Evolutionary conservation across 1,139 yeast genomes (phyloP), one percentile per base, ranked within the genome.

Genomic region (Lodderomyces orthopsilosis): DNA sequence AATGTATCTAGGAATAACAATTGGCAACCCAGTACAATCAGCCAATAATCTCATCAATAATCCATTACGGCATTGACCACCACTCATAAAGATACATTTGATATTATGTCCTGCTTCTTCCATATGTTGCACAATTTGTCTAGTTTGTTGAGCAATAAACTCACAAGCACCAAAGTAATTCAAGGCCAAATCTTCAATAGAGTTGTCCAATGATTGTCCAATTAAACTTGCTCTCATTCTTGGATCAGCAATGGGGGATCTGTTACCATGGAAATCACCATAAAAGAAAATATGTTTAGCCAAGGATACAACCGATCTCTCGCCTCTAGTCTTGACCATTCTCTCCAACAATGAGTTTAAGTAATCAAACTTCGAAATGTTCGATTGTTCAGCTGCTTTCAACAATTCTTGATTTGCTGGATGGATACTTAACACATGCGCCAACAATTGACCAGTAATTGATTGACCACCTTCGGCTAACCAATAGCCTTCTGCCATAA

Each of bases 391-490:
- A 1, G 94, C 79, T 43, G 74, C 62, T 50, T 77, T 79, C 8
- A 81, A 74, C 44, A 91, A 74, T 56, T 86, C 87, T 8, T 79
- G 70, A 53, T 82, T 82, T 0, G 98, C 95, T 0, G 97, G 97
- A 59, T 93, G 98, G 14, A 86, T 83, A 5, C 89, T 75, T 50
- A 93, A 67, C n/a, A 91, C 94, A 63, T 89, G 96, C 3, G 93
- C 94, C 54, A 93, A 75, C 41, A 93, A 75, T 30, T 95, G 96
- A 52, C 98, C 98, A 2, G 98, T 93, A 59, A 96, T 86, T 17
- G 95, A 85, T 65, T 93, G 98, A 15, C 98, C 98, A 58, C 98
- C 98, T 68, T 93, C 98, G n/a, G 98, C 96, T 55, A 90, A 75
- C 98, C 98, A 93, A 57, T 76, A 84, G 10, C 83, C 90, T 30